Percentiles rank a stretch among this genome's conserved stretches.
Conservation (phyloP, 306 rosid species). For the Astragalus membranaceus region DNA sequence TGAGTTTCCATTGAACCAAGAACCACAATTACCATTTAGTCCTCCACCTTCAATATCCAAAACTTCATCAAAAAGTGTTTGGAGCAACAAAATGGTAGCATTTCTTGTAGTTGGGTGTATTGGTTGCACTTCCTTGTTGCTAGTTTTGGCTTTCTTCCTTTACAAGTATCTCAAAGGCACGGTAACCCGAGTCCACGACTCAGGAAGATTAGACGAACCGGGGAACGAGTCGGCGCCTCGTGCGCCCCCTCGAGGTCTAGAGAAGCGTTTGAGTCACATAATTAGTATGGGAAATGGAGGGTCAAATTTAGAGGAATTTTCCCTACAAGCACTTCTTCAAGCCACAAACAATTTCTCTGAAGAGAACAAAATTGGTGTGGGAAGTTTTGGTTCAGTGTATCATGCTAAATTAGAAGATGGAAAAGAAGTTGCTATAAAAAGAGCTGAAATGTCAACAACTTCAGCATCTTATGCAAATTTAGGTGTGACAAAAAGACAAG, state of each 20-base stretch:
- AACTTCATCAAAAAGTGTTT: neutral
- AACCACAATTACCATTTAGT: neutral
- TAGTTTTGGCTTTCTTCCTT: conserved; percentile 36
- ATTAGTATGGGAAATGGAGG: conserved; percentile 67
- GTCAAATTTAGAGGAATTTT: conserved; percentile 57
- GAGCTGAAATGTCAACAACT: conserved; percentile 55
- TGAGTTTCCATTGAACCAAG: neutral
- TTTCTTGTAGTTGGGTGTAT: conserved; percentile 74
- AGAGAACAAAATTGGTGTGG: conserved; percentile 57
- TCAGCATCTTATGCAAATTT: conserved; percentile 6
- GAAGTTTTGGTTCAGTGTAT: conserved; percentile 82
- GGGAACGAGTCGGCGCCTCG: neutral
- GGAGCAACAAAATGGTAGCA: conserved; percentile 62
- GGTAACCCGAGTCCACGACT: conserved; percentile 72
- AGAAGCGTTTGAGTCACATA: conserved; percentile 72
- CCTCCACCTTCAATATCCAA: neutral
- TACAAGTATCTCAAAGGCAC: conserved; percentile 36
- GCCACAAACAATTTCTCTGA: conserved; percentile 63
- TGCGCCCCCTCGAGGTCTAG: conserved; percentile 15
- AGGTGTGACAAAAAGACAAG: conserved; percentile 45
- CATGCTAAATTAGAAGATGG: conserved; percentile 56
- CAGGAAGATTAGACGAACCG: conserved; percentile 55
- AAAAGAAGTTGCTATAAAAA: conserved; percentile 74
- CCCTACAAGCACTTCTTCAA: conserved; percentile 32
- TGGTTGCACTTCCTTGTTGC: conserved; percentile 44